Percentiles rank a stretch among this genome's conserved stretches.
phyloP scores from a whole-genome alignment of 83 land plant species.

The Diphasiastrum complanatum region DNA sequence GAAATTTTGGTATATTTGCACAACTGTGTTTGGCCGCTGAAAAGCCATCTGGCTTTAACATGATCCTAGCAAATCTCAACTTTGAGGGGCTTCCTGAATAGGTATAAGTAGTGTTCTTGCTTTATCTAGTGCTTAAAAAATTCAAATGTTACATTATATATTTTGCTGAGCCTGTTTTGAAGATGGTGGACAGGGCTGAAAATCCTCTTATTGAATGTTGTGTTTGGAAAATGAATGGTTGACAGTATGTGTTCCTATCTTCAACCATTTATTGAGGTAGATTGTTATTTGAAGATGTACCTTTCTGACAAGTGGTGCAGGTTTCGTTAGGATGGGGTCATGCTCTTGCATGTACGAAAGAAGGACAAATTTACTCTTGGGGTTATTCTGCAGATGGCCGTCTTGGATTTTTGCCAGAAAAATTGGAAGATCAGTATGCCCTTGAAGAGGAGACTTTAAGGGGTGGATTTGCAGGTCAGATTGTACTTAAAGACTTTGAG shows the following conservation, averaged over 20 bases:
- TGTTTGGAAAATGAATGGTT: too few relatives aligned
- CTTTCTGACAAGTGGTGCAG: slow-evolving; percentile 26
- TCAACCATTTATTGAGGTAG: background rate
- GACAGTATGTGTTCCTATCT: too few relatives aligned
- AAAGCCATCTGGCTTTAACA: background rate
- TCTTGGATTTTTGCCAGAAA: slow-evolving; percentile 46
- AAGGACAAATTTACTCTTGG: slow-evolving; percentile 83
- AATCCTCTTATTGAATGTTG: too few relatives aligned
- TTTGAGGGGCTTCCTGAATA: too few relatives aligned
- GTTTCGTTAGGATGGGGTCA: slow-evolving; percentile 97
- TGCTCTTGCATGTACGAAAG: slow-evolving; percentile 64
- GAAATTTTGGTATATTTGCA: background rate
- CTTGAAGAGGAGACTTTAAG: background rate
- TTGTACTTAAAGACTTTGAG: slow-evolving; percentile 49
- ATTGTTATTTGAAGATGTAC: background rate
- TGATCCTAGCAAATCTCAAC: too few relatives aligned
- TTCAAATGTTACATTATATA: too few relatives aligned
- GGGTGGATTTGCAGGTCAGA: slow-evolving; percentile 40
- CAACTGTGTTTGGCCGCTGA: background rate
- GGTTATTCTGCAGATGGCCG: slow-evolving; percentile 80
- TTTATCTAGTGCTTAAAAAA: too few relatives aligned
- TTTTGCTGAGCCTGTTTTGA: too few relatives aligned
- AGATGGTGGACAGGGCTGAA: too few relatives aligned
- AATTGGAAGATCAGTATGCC: background rate
- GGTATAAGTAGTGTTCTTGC: too few relatives aligned